phyloP scores from a whole-genome alignment of 2,329 filamentous ascomycete genomes.

The Phialophora macrospora region DNA sequence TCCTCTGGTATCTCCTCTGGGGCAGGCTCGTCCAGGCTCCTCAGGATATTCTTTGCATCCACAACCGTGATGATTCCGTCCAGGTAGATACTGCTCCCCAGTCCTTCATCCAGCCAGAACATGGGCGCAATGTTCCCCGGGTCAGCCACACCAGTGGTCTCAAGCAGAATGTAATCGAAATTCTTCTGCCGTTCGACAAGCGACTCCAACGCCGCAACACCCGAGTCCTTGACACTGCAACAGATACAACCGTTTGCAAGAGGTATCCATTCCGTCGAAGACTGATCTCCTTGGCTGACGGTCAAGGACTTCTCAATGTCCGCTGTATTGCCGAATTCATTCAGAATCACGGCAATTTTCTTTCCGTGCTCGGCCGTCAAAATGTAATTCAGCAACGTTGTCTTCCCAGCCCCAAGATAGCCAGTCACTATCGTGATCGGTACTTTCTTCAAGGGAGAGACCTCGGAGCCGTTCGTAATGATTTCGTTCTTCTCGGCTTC shows the following conservation, averaged over 20 bases:
- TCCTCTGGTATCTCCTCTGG: slow-evolving; percentile 54
- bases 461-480: slow-evolving; percentile 20
- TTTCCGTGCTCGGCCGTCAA: slow-evolving; percentile 94
- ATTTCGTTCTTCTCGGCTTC: slow-evolving; percentile 40
- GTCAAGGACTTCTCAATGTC: slow-evolving; percentile 97
- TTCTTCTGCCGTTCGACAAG: slow-evolving; percentile 80
- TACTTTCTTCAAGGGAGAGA: slow-evolving; percentile 45
- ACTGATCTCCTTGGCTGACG: slow-evolving; percentile 79
- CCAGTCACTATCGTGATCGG: slow-evolving; percentile 62
- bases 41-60: slow-evolving; percentile 89
- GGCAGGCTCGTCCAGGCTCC: slow-evolving; percentile 72
- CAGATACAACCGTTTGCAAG: slow-evolving; percentile 97
- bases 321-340: slow-evolving; percentile 84
- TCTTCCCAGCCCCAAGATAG: slow-evolving; percentile 94
- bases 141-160: slow-evolving; percentile 93
- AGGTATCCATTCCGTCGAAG: slow-evolving; percentile 93
- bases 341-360: slow-evolving; percentile 96
- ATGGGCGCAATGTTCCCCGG: slow-evolving; percentile 93
- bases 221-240: slow-evolving; percentile 95
- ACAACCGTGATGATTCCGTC: slow-evolving; percentile 96
- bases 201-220: slow-evolving; percentile 92
- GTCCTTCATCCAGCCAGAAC: slow-evolving; percentile 96
- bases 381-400: slow-evolving; percentile 93
- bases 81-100: slow-evolving; percentile 93
- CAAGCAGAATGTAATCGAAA: slow-evolving; percentile 96